phyloP scores from a whole-genome alignment of 306 rosid genomes.

The Mucuna pruriens region DNA sequence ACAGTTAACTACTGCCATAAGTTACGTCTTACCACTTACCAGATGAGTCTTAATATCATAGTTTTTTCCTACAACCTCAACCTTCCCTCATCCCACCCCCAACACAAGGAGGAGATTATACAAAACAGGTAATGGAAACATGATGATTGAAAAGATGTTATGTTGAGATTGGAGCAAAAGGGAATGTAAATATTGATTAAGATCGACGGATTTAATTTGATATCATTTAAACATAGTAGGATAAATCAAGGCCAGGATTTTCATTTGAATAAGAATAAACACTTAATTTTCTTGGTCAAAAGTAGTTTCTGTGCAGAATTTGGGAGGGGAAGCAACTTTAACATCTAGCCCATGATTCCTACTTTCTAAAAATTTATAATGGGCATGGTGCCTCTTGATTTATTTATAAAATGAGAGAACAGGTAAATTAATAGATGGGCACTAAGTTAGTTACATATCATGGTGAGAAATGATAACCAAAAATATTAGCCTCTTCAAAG shows the following conservation, averaged over 20 bases:
- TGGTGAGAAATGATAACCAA: background rate
- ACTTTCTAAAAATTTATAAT: background rate
- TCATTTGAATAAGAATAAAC: conserved; percentile 16
- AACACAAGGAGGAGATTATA: too few relatives aligned
- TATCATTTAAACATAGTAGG: too few relatives aligned
- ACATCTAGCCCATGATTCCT: background rate
- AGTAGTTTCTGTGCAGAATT: background rate
- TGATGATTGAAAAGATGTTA: too few relatives aligned
- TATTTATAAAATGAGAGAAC: background rate
- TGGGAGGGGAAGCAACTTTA: conserved; percentile 8
- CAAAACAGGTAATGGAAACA: too few relatives aligned
- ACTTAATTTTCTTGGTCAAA: background rate
- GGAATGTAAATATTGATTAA: too few relatives aligned
- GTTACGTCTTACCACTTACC: background rate
- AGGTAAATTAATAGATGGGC: background rate
- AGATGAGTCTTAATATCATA: conserved; percentile 21
- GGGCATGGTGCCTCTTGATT: background rate
- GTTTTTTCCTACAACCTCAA: background rate
- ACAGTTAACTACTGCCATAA: background rate
- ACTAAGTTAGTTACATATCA: background rate
- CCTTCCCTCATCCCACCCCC: too few relatives aligned
- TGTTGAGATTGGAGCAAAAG: too few relatives aligned
- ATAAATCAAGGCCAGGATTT: too few relatives aligned
- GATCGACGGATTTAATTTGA: too few relatives aligned
- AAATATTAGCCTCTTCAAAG: background rate